phyloP scores from a whole-genome alignment of 73 alveolate species.

The Symbiodinium pilosum region DNA sequence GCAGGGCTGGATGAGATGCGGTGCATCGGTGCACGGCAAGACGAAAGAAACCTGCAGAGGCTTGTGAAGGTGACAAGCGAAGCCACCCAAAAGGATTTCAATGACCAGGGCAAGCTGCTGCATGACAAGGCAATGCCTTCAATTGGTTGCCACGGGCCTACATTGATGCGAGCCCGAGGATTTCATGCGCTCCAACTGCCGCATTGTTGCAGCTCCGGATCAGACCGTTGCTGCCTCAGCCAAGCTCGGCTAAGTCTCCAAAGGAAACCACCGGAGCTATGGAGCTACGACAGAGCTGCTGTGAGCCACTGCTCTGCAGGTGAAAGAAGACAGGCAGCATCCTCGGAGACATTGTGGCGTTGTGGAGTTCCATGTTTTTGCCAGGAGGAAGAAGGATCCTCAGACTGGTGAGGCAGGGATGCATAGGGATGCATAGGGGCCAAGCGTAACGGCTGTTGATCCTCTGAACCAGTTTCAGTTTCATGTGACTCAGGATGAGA shows the following conservation, averaged over 20 bases:
- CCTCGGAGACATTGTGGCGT: too few relatives aligned
- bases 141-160: background rate
- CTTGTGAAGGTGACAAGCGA: slow-evolving; percentile 74
- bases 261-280: too few relatives aligned
- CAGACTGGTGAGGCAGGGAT: slow-evolving; percentile 28
- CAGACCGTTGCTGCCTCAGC: too few relatives aligned
- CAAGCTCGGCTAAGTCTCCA: too few relatives aligned
- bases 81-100: slow-evolving; percentile 40
- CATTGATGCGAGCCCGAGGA: background rate
- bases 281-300: too few relatives aligned
- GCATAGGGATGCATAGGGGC: too few relatives aligned
- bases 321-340: background rate
- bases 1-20: too few relatives aligned
- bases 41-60: slow-evolving; percentile 10
- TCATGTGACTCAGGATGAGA: slow-evolving; percentile 34
- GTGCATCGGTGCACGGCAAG: too few relatives aligned
- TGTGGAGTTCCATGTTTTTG: too few relatives aligned
- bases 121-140: slow-evolving; percentile 37
- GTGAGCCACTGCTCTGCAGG: too few relatives aligned
- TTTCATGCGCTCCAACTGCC: slow-evolving; percentile 77
- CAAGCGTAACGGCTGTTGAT: too few relatives aligned
- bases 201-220: slow-evolving; percentile 5
- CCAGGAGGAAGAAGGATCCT: slow-evolving; percentile 15
- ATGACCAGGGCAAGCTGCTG: slow-evolving; percentile 48
- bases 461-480: too few relatives aligned